Evolutionary conservation across 2,329 filamentous ascomycete species (phyloP), one percentile per base, ranked within the genome.

Genomic region (Chaetomium olivaceum): DNA sequence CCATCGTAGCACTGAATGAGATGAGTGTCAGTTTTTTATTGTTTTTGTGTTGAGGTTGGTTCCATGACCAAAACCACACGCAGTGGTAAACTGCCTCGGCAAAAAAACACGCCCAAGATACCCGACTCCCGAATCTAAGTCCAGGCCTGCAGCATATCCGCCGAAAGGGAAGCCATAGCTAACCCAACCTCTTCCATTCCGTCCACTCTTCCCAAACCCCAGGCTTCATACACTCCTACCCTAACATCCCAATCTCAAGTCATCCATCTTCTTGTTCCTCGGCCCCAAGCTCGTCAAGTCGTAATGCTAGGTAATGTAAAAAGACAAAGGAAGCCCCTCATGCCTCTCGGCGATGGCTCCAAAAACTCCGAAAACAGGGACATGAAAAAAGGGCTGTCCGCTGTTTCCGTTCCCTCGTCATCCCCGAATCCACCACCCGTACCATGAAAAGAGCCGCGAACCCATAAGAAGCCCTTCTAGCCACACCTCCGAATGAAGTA

Each of bases 281-380:
- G 14, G 25, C 63, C 57, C 63, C 58, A 63, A 64, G 56, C 67
- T 73, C 71, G 62, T 73, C 58, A 71, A 69, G 65, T 72, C 71
- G 59, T 73, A 57, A 72, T 64, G 52, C 50, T 67, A 62, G 48
- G 66, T 57, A 46, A 36, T 29, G 46, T 52, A 62, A 58, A 55
- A 56, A 60, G 55, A 59, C 64, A 61, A 58, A 55, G 65, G 56
- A 57, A 56, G 58, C 27, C 27, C 27, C 27, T n/a, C 55, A 63
- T 65, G 50, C 61, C 63, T 31, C 46, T 61, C 25, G 48, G 51
- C 59, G 61, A 48, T 25, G 21, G 52, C 52, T 50, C 51, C 33
- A 43, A 57, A 57, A 57, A 56, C 2, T 27, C 6, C 43, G 48
- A 25, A 57, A 62, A 36, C 54, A 68, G 52, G 51, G 58, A 54